These are phyloP conservation scores for Russula sp. DNA, from an alignment of 768 basidiomycete genomes.

Conservation along the genomic window DNA sequence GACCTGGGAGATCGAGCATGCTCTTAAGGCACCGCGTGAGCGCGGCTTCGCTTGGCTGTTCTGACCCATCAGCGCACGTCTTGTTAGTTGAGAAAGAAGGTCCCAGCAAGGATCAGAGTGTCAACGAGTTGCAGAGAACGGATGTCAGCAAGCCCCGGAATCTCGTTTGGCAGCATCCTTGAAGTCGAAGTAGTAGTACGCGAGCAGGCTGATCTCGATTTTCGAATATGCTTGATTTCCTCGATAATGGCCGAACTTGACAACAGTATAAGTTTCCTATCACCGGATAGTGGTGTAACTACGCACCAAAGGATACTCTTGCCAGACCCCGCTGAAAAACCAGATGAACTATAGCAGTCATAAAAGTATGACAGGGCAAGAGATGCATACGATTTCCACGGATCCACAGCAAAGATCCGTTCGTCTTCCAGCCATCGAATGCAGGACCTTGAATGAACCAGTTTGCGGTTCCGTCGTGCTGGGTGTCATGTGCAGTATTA, in stretches of 20 bases:
- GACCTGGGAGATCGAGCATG: background rate
- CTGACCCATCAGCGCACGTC: background rate
- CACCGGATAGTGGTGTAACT: background rate
- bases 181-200: conserved; percentile 1
- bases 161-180: background rate
- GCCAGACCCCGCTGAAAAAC: conserved; percentile 2
- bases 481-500: background rate
- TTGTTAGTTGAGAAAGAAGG: background rate
- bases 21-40: background rate
- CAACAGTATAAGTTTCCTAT: background rate
- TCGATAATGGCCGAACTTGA: conserved; percentile 4
- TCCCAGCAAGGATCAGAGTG: background rate
- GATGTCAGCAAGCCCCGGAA: background rate
- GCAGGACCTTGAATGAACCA: conserved; percentile 2
- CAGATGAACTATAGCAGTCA: background rate
- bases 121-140: background rate
- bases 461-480: background rate
- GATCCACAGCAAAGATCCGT: conserved; percentile 11
- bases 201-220: background rate
- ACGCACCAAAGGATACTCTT: conserved; percentile 16
- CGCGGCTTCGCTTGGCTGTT: background rate
- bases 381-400: conserved; percentile 11
- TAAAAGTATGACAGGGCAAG: too few relatives aligned
- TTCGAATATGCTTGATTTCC: conserved; percentile 1
- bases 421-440: conserved; percentile 7